Evolutionary conservation across 805 yeast species (phyloP), one percentile per base, ranked within the genome.

Genomic region (Pichia eremophila): DNA sequence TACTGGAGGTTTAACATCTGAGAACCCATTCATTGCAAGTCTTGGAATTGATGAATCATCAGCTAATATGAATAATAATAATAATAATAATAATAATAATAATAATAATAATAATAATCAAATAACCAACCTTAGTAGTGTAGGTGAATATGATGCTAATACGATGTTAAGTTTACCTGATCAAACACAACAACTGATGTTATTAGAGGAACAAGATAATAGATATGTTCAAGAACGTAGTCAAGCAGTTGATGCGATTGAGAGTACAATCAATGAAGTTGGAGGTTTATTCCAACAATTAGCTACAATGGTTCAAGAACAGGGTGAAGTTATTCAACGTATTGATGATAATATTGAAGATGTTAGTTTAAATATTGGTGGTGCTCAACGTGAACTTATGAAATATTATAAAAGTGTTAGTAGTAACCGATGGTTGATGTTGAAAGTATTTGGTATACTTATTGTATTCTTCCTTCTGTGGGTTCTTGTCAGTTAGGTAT

Each of bases 221-320:
- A 73, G 73, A 47, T 93, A 93, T 61, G 69, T 90, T 47, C 91
- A 82, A 58, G 93, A 85, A 55, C 75, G 99, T 58, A 83, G 81
- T 57, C 65, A 81, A 41, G 99, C 99, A 0, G 96, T 93, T 45
- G 98, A 91, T 61, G 87, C 97, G 0, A 93, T 93, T 44, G 99
- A 93, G 63, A 77, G 88, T n/a, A 93, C 99, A 0, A 93, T 93
- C 51, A 91, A 91, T 60, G 98, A 93, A 65, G 95, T 93, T 43
- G 99, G 99, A 40, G 84, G 85, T 44, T 73, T 93, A 51, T 93
- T 93, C 69, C 91, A 86, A 58, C 99, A 93, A 66, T 73, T 93
- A 57, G 96, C 98, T 6, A 84, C 95, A 1, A 91, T 93, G 98
- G 97, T 93, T 8, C 89, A 86, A 52, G 98, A 93, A 64, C 99